phyloP scores from a whole-genome alignment of 2,329 filamentous ascomycete genomes.

The Drechslerella dactyloides region DNA sequence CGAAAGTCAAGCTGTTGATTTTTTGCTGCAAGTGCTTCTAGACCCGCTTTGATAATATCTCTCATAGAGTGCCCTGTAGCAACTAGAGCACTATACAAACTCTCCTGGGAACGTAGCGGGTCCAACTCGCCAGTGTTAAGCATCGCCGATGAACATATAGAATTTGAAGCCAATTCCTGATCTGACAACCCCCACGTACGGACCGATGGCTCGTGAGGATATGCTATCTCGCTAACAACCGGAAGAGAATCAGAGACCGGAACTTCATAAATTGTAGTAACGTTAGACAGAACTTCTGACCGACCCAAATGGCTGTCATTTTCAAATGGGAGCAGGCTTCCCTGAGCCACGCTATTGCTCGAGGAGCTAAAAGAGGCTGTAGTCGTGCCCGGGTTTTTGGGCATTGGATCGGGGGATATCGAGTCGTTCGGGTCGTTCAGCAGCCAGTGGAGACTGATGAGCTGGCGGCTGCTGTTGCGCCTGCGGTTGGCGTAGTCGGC shows the following conservation, averaged over 20 bases:
- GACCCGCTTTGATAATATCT: conserved; percentile 32
- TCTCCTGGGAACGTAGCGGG: neutral
- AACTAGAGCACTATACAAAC: neutral
- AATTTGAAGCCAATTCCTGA: neutral
- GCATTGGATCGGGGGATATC: neutral
- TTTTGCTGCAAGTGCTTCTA: conserved; percentile 28
- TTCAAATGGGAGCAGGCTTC: neutral
- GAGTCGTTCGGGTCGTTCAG: conserved; percentile 30
- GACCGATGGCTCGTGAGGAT: neutral
- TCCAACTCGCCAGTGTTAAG: neutral
- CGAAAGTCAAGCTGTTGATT: conserved; percentile 17
- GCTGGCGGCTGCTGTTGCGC: conserved; percentile 1
- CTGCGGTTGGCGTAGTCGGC: conserved; percentile 9
- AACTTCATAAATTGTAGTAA: neutral
- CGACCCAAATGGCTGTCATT: conserved; percentile 4
- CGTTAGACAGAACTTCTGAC: neutral
- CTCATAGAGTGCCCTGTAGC: conserved; percentile 12
- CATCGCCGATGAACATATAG: neutral
- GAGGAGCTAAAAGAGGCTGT: neutral
- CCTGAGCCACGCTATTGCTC: neutral
- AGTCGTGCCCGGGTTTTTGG: neutral
- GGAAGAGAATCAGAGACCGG: neutral
- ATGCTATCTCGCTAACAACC: neutral
- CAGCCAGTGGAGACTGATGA: conserved; percentile 41
- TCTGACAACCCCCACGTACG: neutral